Percentiles rank a stretch among this genome's conserved stretches.
These are phyloP conservation scores for Colletotrichum eremochloae DNA, from an alignment of 2,329 filamentous ascomycete species.

Conservation along the genomic window DNA sequence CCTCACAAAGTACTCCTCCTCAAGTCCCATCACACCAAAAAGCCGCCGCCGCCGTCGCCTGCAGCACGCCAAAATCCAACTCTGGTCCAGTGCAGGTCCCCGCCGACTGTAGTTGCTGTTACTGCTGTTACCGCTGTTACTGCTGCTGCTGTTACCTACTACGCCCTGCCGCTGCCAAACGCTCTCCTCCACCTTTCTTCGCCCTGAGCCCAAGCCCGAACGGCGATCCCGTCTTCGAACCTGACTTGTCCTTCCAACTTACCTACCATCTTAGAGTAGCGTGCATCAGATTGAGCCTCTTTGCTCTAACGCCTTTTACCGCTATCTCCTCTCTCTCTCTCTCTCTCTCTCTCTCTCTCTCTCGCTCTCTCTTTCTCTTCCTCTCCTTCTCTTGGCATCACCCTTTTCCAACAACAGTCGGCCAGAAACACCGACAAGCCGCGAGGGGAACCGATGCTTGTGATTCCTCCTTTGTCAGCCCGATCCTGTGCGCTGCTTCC, in stretches of 20 bases:
- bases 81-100: slow-evolving; percentile 2
- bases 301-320: slow-evolving; percentile 22
- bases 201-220: slow-evolving; percentile 39
- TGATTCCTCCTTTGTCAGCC: slow-evolving; percentile 27
- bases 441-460: slow-evolving; percentile 22
- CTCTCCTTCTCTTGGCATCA: neutral
- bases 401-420: slow-evolving; percentile 2
- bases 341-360: too few relatives aligned
- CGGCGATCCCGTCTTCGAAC: slow-evolving; percentile 37
- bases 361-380: neutral
- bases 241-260: slow-evolving; percentile 36
- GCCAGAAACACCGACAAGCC: slow-evolving; percentile 12
- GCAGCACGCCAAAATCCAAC: neutral
- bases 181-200: slow-evolving; percentile 32
- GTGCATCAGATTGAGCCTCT: slow-evolving; percentile 26
- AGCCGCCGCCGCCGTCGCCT: neutral
- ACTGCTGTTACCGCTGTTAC: neutral
- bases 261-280: slow-evolving; percentile 21
- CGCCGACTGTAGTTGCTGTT: neutral
- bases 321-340: neutral
- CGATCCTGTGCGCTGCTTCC: slow-evolving; percentile 23
- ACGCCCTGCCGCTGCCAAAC: slow-evolving; percentile 15
- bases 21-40: slow-evolving; percentile 9
- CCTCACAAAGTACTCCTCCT: neutral
- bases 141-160: neutral